These are phyloP conservation scores for Stromatinia cepivora DNA, from an alignment of 2,329 filamentous ascomycete genomes.

Conservation along the genomic window DNA sequence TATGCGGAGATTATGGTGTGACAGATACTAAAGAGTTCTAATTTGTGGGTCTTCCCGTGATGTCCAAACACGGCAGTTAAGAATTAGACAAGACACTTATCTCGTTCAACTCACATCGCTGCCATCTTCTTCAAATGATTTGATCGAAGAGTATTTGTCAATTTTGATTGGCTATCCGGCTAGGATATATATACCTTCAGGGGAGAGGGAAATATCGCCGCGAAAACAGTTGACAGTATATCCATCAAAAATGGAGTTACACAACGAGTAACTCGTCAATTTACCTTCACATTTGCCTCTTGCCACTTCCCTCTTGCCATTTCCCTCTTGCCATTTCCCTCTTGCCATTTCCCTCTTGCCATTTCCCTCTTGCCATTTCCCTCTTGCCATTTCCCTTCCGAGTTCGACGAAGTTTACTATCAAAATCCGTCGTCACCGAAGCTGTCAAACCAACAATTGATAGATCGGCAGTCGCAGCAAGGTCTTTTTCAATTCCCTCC, in stretches of 20 bases:
- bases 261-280: background rate
- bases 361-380: background rate
- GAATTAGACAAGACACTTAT: background rate
- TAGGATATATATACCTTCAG: background rate
- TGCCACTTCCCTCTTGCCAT: background rate
- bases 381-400: background rate
- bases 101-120: background rate
- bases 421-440: background rate
- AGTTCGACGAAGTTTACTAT: background rate
- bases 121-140: background rate
- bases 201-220: too few relatives aligned
- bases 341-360: background rate
- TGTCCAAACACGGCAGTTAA: background rate
- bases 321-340: background rate
- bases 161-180: background rate
- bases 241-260: background rate
- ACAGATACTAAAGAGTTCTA: conserved; percentile 6
- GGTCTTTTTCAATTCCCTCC: background rate
- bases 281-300: background rate
- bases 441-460: background rate
- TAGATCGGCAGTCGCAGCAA: background rate
- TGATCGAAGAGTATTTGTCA: background rate
- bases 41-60: conserved; percentile 12
- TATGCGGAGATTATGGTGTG: conserved; percentile 16
- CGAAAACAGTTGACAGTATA: background rate